Evolutionary conservation across 257 asterid genomes (phyloP).

Genomic region (Nemophila menziesii): DNA sequence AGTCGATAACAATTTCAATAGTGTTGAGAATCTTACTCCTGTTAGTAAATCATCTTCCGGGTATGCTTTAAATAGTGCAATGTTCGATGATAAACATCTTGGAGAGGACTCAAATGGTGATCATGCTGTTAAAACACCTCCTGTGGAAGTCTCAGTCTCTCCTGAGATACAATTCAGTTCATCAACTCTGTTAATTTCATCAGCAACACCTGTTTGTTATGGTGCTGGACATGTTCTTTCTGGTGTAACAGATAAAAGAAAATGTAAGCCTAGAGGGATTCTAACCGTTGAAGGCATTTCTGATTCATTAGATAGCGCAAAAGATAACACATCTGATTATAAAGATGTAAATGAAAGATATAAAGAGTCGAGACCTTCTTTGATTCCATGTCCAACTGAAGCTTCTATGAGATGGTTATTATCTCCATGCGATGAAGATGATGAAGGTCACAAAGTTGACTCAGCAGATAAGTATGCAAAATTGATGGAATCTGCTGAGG

Average conservation of each 20-base stretch:
- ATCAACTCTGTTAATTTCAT: constrained; percentile 26
- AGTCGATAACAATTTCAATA: constrained; percentile 11
- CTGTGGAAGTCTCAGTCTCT: constrained; percentile 70
- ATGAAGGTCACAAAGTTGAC: constrained; percentile 15
- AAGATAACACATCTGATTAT: constrained; percentile 9
- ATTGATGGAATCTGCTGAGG: constrained; percentile 8
- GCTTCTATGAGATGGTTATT: constrained; percentile 52
- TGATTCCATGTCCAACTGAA: constrained; percentile 47
- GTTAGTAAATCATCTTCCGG: constrained; percentile 19
- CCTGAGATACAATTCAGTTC: constrained; percentile 63
- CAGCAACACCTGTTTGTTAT: constrained; percentile 61
- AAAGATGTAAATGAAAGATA: constrained; percentile 5
- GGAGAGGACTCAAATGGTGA: constrained; percentile 13
- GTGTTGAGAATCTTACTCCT: constrained; percentile 31
- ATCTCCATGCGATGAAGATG: constrained; percentile 31
- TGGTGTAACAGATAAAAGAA: constrained; percentile 62
- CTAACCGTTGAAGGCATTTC: constrained; percentile 28
- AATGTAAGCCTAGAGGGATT: constrained; percentile 70
- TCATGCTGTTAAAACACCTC: constrained; percentile 48
- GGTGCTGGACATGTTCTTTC: constrained; percentile 72
- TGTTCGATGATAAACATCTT: constrained; percentile 9
- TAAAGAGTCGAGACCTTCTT: constrained; percentile 20
- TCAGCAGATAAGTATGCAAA: constrained; percentile 9
- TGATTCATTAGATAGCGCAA: constrained; percentile 18
- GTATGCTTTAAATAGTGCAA: constrained; percentile 16